A percentile compares a stretch with the other conserved stretches of the same genome.
These are phyloP conservation scores for Cordia subcordata DNA, from an alignment of 257 asterid genomes.

Conservation along the genomic window DNA sequence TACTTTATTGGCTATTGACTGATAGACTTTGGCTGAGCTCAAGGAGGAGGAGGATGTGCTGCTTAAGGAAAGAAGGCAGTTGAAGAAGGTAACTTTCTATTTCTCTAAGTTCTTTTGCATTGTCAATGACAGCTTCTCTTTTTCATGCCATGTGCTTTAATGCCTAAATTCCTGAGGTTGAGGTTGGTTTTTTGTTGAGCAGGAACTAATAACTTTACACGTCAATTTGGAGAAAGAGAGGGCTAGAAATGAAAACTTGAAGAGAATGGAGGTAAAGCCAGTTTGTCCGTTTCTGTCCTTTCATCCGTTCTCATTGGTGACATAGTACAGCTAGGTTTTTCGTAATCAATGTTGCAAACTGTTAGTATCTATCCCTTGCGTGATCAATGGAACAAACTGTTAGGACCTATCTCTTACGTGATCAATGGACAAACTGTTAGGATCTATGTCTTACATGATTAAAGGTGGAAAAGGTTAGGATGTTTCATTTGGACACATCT, in stretches of 20 bases:
- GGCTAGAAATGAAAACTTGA: conserved; percentile 44
- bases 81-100: conserved; percentile 53
- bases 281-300: background rate
- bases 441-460: too few relatives aligned
- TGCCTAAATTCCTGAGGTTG: background rate
- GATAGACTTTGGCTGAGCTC: conserved; percentile 62
- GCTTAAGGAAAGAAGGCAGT: conserved; percentile 50
- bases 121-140: background rate
- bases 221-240: conserved; percentile 43
- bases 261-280: conserved; percentile 57
- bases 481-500: background rate
- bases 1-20: conserved; percentile 2
- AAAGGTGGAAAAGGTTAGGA: background rate
- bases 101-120: background rate
- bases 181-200: conserved; percentile 9
- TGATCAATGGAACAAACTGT: too few relatives aligned
- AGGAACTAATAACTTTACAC: conserved; percentile 51
- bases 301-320: background rate
- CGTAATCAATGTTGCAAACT: too few relatives aligned
- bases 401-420: too few relatives aligned
- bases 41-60: conserved; percentile 48
- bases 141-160: too few relatives aligned
- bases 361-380: too few relatives aligned
- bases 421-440: too few relatives aligned
- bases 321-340: too few relatives aligned